These are phyloP conservation scores for Lipomyces starkeyi DNA, from an alignment of 805 yeast genomes.

Conservation along the genomic window DNA sequence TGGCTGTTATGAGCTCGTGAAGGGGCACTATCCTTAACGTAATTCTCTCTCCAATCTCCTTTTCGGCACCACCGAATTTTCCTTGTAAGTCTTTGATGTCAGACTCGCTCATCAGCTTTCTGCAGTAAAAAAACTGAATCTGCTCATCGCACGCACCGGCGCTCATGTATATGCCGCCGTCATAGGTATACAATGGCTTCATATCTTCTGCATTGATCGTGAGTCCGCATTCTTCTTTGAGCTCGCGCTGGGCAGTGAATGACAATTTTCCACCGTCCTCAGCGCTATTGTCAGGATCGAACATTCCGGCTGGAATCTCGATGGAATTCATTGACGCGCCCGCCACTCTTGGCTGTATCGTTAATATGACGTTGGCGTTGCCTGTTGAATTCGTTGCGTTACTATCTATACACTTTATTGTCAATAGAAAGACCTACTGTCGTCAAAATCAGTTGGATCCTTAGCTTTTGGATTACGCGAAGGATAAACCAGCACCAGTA, in stretches of 20 bases:
- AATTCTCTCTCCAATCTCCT: constrained; percentile 31
- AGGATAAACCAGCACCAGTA: constrained; percentile 39
- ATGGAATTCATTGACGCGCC: constrained; percentile 36
- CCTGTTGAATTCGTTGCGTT: constrained; percentile 4
- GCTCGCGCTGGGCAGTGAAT: constrained; percentile 42
- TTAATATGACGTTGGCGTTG: constrained; percentile 35
- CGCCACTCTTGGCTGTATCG: constrained; percentile 41
- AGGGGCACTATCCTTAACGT: constrained; percentile 25
- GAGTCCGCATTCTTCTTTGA: constrained; percentile 43
- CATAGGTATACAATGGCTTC: constrained; percentile 26
- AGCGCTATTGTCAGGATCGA: constrained; percentile 32
- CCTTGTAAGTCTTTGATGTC: constrained; percentile 28
- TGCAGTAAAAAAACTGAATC: constrained; percentile 33
- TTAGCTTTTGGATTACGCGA: constrained; percentile 25
- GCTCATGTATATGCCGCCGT: constrained; percentile 34
- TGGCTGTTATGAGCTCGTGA: constrained; percentile 21
- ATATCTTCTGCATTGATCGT: constrained; percentile 34
- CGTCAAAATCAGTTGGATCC: constrained; percentile 31
- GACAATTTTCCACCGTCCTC: constrained; percentile 34
- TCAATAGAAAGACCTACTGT: constrained; percentile 12
- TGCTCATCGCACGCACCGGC: constrained; percentile 40
- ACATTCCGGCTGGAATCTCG: constrained; percentile 45
- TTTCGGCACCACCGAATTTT: constrained; percentile 27
- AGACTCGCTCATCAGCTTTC: constrained; percentile 20
- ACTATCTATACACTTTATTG: too few relatives aligned